Base-by-base conservation (phyloP, 2,329 filamentous ascomycete species). In the Teratosphaeria gauchensis region DNA sequence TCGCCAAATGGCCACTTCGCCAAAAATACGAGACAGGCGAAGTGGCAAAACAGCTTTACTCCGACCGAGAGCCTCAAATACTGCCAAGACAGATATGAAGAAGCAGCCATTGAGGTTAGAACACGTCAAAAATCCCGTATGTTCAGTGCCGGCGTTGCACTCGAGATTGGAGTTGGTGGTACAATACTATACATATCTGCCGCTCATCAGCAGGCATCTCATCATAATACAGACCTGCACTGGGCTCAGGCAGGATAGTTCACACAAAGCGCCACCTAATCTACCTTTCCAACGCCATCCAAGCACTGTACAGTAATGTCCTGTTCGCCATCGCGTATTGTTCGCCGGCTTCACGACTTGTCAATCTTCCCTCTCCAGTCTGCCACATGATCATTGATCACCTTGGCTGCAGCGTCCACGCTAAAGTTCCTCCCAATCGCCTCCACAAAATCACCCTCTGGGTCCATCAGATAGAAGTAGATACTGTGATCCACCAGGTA, bases 401-500 rank as follows among this genome's bases (percentile, higher is more conserved):
- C 78, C 75, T 85, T 86, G 6, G 92, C 89, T 1, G 87, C 94
- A 68, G 90, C 84, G 62, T 94, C 87, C 0, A 92, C 90, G 51
- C 90, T 95, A 76, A 97, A 92, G 76, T 99, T 94, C 62, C 94
- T 82, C 19, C 94, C 94, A 69, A 99, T 86, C 12, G 92, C 95
- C 78, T 99, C 95, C 31, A 99, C 92, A 74, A 99, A 99, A 73
- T 99, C 92, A 21, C 92, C 92, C 67, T 97, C 92, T 0, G 94
- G 94, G 73, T 97, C 94, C 94, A 99, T 99, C 66, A 99, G 77
- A 75, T 99, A 99, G 70, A 99, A 99, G 80, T 99, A 99, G 67
- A 99, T 99, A 74, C 91, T 96, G 78, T 99, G 94, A 74, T 99
- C 94, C 12, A 99, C 94, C 67, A 99, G 76, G 73, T 99, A 99